phyloP scores from a whole-genome alignment of 1,139 yeast species.

The Geotrichum macrosporum region DNA sequence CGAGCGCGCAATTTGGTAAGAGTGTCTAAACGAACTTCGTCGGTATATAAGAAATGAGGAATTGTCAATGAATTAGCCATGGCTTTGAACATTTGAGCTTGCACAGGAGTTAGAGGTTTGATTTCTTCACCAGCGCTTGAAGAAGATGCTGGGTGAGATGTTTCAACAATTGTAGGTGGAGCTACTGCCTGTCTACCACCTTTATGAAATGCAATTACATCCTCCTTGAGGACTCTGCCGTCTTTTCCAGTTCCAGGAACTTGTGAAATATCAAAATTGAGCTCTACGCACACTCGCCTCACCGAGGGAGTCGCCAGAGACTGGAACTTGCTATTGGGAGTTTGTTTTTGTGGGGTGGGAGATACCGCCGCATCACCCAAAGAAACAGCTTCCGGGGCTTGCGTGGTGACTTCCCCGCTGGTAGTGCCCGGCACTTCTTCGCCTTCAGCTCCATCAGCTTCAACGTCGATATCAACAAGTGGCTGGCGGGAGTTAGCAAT shows the following conservation, averaged over 20 bases:
- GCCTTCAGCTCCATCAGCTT: conserved; percentile 21
- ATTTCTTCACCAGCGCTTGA: conserved; percentile 21
- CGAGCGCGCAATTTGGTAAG: conserved; percentile 29
- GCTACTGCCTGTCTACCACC: conserved; percentile 7
- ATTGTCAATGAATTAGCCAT: conserved; percentile 37
- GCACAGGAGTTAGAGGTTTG: conserved; percentile 34
- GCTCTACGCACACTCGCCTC: conserved; percentile 35
- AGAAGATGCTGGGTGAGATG: conserved; percentile 14
- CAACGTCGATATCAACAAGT: conserved; percentile 36
- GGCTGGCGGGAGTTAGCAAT: conserved; percentile 27
- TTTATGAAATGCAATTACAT: conserved; percentile 27
- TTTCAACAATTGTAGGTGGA: conserved; percentile 2
- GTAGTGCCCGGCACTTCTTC: conserved; percentile 17
- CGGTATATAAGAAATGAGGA: conserved; percentile 39
- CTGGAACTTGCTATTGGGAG: conserved; percentile 12
- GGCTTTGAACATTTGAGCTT: conserved; percentile 37
- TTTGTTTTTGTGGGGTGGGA: not conserved
- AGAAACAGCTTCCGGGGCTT: conserved; percentile 6
- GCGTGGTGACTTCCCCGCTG: not conserved
- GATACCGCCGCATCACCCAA: conserved; percentile 9
- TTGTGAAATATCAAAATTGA: conserved; percentile 29
- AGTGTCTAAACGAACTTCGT: conserved; percentile 34
- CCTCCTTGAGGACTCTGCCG: conserved; percentile 38
- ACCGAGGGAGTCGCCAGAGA: conserved; percentile 39
- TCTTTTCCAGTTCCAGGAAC: conserved; percentile 37